These are phyloP conservation scores for Colletotrichum cuscutae DNA, from an alignment of 2,329 filamentous ascomycete species.

Conservation along the genomic window DNA sequence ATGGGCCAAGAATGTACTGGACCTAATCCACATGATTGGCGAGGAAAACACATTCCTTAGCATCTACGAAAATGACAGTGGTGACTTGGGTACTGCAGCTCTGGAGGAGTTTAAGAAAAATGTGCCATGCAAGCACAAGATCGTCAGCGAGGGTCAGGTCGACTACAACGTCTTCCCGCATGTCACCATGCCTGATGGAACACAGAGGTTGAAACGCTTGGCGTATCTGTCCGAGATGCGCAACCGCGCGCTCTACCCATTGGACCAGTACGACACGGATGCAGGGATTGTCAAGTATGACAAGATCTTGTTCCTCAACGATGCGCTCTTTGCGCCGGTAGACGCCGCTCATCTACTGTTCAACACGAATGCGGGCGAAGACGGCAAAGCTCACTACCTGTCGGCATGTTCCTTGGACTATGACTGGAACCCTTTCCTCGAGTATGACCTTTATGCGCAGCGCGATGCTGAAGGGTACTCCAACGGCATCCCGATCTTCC, in stretches of 20 bases:
- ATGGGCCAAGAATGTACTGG: constrained; percentile 71
- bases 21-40: constrained; percentile 74
- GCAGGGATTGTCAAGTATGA: constrained; percentile 54
- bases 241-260: constrained; percentile 74
- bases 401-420: constrained; percentile 76
- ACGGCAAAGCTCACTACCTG: constrained; percentile 68
- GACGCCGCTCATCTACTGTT: constrained; percentile 71
- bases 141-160: constrained; percentile 70
- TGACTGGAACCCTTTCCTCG: constrained; percentile 74
- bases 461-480: constrained; percentile 73
- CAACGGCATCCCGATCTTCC: constrained; percentile 73
- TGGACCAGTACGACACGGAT: constrained; percentile 59
- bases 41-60: constrained; percentile 76
- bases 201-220: constrained; percentile 75
- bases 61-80: constrained; percentile 79
- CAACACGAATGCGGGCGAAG: constrained; percentile 62
- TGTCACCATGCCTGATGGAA: constrained; percentile 70
- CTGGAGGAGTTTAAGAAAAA: constrained; percentile 62
- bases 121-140: constrained; percentile 56
- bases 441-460: constrained; percentile 80
- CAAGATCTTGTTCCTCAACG: constrained; percentile 74
- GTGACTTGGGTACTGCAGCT: constrained; percentile 63
- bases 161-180: constrained; percentile 66
- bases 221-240: constrained; percentile 78
- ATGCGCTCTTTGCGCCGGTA: constrained; percentile 64